Evolutionary conservation across 2,329 filamentous ascomycete species (phyloP), one percentile per base, ranked within the genome.

Genomic region (Fusarium decemcellulare): DNA sequence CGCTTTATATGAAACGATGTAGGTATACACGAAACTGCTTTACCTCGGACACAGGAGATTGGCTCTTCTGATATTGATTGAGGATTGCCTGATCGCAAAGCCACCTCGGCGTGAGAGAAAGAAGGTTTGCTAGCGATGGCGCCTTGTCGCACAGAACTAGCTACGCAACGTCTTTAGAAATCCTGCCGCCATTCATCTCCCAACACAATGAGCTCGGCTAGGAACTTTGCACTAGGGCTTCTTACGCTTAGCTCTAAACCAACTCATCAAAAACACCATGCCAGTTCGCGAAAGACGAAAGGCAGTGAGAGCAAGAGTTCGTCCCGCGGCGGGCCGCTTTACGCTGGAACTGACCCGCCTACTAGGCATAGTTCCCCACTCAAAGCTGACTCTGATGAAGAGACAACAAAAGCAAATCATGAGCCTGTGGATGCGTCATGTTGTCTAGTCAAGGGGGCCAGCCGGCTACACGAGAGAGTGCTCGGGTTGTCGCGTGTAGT

Each of bases 331-430:
- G 66, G 63, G 63, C 60, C 63, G 66, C 60, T 44, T 68, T 50
- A 48, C 42, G 64, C 50, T 53, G 44, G 47, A 59, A 60, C 56
- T 46, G 42, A 37, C 53, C 55, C 55, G 55, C 62, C 43, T 37
- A 11, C 57, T 52, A 61, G 42, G n/a, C 37, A 48, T 58, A 48
- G 42, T 44, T 48, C 58, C 59, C 59, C 57, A 55, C 54, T 15
- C 16, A 39, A 53, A 44, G 30, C 10, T 14, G n/a, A 46, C 46
- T 59, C 18, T 29, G 42, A 42, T 66, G 61, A 72, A 68, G 68
- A 73, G 70, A 68, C 61, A 73, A 64, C 56, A 71, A 72, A 71
- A 68, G 65, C 61, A 73, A 72, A 52, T 43, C 55, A 53, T 51
- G 48, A 59, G 40, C 29, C 43, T 8, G 16, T n/a, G 47, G 51